phyloP scores from a whole-genome alignment of 208 protist genomes.

The Polymyxa betae region DNA sequence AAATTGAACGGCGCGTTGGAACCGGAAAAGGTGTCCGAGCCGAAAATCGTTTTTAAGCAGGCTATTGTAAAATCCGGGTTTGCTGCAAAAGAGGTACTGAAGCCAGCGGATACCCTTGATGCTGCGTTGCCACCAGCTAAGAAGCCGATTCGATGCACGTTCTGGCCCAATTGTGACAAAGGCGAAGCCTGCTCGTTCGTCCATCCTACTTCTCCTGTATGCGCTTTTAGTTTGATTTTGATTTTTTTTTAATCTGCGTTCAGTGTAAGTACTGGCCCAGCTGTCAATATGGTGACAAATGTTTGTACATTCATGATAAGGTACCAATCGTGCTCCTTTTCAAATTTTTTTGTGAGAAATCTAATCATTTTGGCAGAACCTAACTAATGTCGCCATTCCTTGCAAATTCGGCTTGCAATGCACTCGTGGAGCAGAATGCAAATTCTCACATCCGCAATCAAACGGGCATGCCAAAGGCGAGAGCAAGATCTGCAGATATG shows the following conservation, averaged over 20 bases:
- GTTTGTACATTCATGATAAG: slow-evolving; percentile 28
- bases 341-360: background rate
- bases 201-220: background rate
- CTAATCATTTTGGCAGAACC: background rate
- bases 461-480: background rate
- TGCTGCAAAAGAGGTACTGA: too few relatives aligned
- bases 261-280: slow-evolving; percentile 41
- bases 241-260: background rate
- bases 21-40: background rate
- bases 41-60: background rate
- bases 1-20: background rate
- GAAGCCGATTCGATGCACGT: slow-evolving; percentile 40
- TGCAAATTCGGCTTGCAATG: slow-evolving; percentile 23
- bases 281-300: background rate
- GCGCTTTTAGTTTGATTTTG: background rate
- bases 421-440: background rate
- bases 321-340: background rate
- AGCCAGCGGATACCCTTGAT: too few relatives aligned
- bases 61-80: too few relatives aligned
- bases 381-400: background rate
- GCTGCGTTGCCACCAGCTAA: background rate
- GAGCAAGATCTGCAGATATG: background rate
- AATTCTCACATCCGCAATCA: background rate
- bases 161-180: slow-evolving; percentile 35
- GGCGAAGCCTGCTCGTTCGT: slow-evolving; percentile 16